These are phyloP conservation scores for Cadophora malorum DNA, from an alignment of 2,329 filamentous ascomycete genomes.

Conservation along the genomic window DNA sequence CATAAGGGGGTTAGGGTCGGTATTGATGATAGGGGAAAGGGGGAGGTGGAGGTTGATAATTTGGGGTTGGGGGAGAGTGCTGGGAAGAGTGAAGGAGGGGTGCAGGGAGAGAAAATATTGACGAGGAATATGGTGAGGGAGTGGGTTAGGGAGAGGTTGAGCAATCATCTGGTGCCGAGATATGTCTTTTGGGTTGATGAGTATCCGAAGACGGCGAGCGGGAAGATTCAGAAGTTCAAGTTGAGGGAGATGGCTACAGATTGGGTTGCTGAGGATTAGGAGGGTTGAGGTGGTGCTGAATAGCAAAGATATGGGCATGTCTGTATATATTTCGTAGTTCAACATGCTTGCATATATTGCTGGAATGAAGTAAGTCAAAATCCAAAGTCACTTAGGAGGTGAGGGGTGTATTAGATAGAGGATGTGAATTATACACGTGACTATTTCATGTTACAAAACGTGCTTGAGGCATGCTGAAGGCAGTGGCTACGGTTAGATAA, in stretches of 20 bases:
- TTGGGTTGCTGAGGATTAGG: conserved; percentile 39
- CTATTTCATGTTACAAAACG: no score
- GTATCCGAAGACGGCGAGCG: conserved; percentile 95
- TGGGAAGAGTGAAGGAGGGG: background rate
- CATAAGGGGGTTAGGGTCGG: conserved; percentile 46
- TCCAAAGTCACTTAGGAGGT: no score
- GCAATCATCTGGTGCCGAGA: conserved; percentile 82
- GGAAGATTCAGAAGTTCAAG: conserved; percentile 96
- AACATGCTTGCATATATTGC: no score
- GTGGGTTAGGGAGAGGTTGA: conserved; percentile 75
- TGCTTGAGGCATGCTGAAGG: no score
- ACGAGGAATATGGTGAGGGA: conserved; percentile 65
- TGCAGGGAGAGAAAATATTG: conserved; percentile 45
- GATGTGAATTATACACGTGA: no score
- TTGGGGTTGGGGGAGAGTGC: conserved; percentile 19
- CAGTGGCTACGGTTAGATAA: no score
- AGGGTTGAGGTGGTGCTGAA: background rate
- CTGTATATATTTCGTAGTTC: background rate
- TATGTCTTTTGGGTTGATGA: conserved; percentile 85
- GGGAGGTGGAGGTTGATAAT: conserved; percentile 25
- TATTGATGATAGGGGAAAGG: conserved; percentile 41
- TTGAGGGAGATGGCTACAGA: conserved; percentile 66
- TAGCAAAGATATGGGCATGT: background rate
- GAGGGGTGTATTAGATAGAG: no score
- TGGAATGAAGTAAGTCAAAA: no score